A percentile compares a stretch with the other conserved stretches of the same genome.
These are phyloP conservation scores for Trichoderma cornu-damae DNA, from an alignment of 2,329 filamentous ascomycete genomes.

Conservation along the genomic window DNA sequence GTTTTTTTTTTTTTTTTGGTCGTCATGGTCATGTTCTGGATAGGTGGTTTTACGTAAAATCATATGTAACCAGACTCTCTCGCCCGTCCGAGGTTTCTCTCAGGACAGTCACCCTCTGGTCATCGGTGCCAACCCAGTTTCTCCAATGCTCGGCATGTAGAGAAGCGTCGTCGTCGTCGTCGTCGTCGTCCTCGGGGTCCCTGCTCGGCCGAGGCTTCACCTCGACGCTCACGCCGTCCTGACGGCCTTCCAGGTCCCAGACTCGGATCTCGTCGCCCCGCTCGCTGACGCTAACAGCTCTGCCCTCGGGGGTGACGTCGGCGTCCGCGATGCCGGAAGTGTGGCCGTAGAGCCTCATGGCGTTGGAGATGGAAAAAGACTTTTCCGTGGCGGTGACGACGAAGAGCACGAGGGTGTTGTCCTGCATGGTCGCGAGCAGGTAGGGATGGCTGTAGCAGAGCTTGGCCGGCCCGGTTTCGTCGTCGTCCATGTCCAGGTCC, in stretches of 20 bases:
- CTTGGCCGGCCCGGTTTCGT: slow-evolving; percentile 48
- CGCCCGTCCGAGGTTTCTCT: slow-evolving; percentile 63
- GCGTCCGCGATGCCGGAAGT: slow-evolving; percentile 84
- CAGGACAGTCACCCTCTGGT: slow-evolving; percentile 84
- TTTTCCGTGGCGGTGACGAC: slow-evolving; percentile 69
- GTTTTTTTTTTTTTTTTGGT: not conserved
- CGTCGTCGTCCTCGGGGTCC: slow-evolving; percentile 18
- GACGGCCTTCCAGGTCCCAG: slow-evolving; percentile 79
- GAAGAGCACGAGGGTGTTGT: slow-evolving; percentile 82
- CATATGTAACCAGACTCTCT: slow-evolving; percentile 76
- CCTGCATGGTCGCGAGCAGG: slow-evolving; percentile 73
- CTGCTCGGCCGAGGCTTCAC: slow-evolving; percentile 39
- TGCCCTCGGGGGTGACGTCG: slow-evolving; percentile 77
- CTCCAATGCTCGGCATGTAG: slow-evolving; percentile 42
- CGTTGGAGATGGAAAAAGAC: slow-evolving; percentile 63
- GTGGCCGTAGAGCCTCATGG: slow-evolving; percentile 80
- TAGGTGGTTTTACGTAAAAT: slow-evolving; percentile 62
- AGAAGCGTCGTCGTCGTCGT: not conserved
- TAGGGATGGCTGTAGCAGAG: slow-evolving; percentile 77
- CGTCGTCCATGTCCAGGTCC: slow-evolving; percentile 21
- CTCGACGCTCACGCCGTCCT: slow-evolving; percentile 49
- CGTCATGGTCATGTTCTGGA: not conserved
- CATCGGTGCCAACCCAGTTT: slow-evolving; percentile 80
- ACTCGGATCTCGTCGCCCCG: slow-evolving; percentile 75
- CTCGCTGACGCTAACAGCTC: slow-evolving; percentile 81